These are phyloP conservation scores for Mitragyna speciosa DNA, from an alignment of 257 asterid genomes.

Conservation along the genomic window DNA sequence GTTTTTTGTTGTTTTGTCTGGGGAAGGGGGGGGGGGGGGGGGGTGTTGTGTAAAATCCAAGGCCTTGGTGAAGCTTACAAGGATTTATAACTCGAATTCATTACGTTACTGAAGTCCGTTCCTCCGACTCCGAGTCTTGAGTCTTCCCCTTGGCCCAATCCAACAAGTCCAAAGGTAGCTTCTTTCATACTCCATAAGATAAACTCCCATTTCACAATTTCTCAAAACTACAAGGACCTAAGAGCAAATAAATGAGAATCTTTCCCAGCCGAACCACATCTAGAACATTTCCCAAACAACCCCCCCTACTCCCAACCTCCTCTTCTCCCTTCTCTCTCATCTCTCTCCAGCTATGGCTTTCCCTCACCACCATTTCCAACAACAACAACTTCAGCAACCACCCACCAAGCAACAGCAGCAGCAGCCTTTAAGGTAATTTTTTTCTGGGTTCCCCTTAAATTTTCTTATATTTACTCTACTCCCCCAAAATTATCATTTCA, in stretches of 20 bases:
- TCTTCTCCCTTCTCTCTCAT: constrained; percentile 16
- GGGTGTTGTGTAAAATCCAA: no score
- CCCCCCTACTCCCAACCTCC: constrained; percentile 16
- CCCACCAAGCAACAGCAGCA: constrained; percentile 33
- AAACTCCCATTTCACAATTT: constrained; percentile 19
- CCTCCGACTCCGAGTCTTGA: not conserved
- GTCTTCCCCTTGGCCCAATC: constrained; percentile 5
- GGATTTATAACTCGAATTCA: not conserved
- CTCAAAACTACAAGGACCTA: constrained; percentile 33
- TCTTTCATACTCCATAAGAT: not conserved
- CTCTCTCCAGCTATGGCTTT: constrained; percentile 60
- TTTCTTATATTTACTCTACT: not conserved
- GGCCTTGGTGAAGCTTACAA: not conserved
- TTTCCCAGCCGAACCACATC: constrained; percentile 27
- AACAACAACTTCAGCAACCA: constrained; percentile 53
- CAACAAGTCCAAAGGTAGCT: not conserved
- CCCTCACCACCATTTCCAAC: constrained; percentile 66
- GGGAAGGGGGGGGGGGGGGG: no score
- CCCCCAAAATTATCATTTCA: not conserved
- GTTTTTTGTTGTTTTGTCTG: no score
- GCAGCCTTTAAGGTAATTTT: constrained; percentile 53
- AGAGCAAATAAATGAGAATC: constrained; percentile 31
- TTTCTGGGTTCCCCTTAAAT: not conserved
- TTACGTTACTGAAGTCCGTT: not conserved
- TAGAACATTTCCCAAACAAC: constrained; percentile 7